A percentile compares a stretch with the other conserved stretches of the same genome.
phyloP scores from a whole-genome alignment of 2,329 filamentous ascomycete species.

The Aspergillus glaucus region DNA sequence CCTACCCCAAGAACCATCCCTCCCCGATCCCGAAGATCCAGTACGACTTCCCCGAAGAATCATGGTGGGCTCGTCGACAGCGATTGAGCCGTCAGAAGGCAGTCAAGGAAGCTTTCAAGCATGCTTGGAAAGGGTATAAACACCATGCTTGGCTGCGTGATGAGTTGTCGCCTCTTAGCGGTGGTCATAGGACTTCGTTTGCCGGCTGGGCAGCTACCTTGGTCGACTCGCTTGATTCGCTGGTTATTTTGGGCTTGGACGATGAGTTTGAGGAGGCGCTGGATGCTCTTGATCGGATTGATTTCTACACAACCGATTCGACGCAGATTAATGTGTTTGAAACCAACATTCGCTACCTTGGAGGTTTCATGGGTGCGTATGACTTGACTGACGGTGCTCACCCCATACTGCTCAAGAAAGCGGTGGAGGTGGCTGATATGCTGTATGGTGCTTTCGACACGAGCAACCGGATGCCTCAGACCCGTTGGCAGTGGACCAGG shows the following conservation, averaged over 20 bases:
- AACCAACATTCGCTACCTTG: conserved; percentile 85
- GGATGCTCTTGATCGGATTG: conserved; percentile 62
- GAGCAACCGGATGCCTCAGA: conserved; percentile 82
- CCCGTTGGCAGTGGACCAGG: conserved; percentile 73
- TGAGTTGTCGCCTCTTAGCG: conserved; percentile 70
- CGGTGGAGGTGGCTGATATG: conserved; percentile 72
- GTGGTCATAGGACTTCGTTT: conserved; percentile 69
- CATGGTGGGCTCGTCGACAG: conserved; percentile 50
- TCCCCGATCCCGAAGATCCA: conserved; percentile 72
- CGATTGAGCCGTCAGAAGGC: conserved; percentile 58
- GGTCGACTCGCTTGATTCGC: conserved; percentile 73
- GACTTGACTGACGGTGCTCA: conserved; percentile 73
- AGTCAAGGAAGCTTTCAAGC: conserved; percentile 68
- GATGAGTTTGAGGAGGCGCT: conserved; percentile 75
- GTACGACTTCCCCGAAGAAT: conserved; percentile 61
- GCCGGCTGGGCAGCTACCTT: conserved; percentile 86
- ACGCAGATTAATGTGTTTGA: conserved; percentile 79
- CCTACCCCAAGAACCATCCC: conserved; percentile 64
- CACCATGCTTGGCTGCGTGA: conserved; percentile 78
- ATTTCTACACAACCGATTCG: conserved; percentile 69
- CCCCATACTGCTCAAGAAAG: conserved; percentile 66
- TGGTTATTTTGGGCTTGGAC: conserved; percentile 76
- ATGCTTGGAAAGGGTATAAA: conserved; percentile 78
- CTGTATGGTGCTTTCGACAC: conserved; percentile 83
- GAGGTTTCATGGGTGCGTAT: conserved; percentile 77